Percentiles rank a stretch among this genome's conserved stretches.
phyloP scores from a whole-genome alignment of 306 rosid genomes.

The Chamaecrista fasciculata region DNA sequence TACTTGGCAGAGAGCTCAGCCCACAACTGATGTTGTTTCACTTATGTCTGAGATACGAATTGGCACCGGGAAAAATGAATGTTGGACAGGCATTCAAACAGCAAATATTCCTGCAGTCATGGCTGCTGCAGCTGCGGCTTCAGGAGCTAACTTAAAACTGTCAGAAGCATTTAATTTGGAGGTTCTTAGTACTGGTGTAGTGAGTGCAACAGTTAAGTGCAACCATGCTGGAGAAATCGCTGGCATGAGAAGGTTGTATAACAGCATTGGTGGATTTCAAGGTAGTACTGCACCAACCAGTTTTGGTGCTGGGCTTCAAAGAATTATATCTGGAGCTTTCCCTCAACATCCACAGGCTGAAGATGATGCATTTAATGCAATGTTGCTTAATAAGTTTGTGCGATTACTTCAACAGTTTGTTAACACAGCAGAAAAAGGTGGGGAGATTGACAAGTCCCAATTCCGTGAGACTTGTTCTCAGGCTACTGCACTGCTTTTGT shows the following conservation, averaged over 20 bases:
- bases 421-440: conserved; percentile 86
- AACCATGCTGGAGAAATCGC: conserved; percentile 98
- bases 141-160: conserved; percentile 84
- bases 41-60: conserved; percentile 92
- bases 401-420: conserved; percentile 90
- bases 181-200: conserved; percentile 89
- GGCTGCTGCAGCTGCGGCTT: conserved; percentile 98
- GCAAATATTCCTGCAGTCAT: conserved; percentile 93
- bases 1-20: conserved; percentile 92
- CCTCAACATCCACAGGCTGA: conserved; percentile 77
- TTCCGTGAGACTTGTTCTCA: conserved; percentile 96
- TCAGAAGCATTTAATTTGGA: conserved; percentile 92
- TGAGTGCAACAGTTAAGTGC: conserved; percentile 89
- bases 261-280: conserved; percentile 96
- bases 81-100: conserved; percentile 71
- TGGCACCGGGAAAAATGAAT: conserved; percentile 86
- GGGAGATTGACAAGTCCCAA: conserved; percentile 77
- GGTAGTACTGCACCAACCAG: conserved; percentile 58
- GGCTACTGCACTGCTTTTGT: conserved; percentile 90
- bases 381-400: conserved; percentile 84
- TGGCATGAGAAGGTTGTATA: conserved; percentile 97
- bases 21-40: conserved; percentile 86
- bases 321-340: conserved; percentile 91
- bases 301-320: conserved; percentile 78
- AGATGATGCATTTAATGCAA: conserved; percentile 81